Evolutionary conservation across 306 rosid species (phyloP), one percentile per base, ranked within the genome.

Genomic region (Astragalus glycyphyllos): DNA sequence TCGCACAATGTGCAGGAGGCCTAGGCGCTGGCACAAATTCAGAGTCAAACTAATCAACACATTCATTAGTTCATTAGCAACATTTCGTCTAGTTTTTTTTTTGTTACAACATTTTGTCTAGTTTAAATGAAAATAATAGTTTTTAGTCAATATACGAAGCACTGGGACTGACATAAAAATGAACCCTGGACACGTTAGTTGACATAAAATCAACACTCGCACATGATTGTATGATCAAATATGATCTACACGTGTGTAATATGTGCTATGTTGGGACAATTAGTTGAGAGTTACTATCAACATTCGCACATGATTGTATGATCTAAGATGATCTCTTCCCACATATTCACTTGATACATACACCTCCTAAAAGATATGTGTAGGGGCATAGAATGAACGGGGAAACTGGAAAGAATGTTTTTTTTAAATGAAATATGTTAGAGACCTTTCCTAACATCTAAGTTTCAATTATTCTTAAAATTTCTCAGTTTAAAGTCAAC

Each of bases 71-170:
- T 26, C 31, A 26, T 26, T 26, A 26, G 31, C 29, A 46, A 58
- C 29, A 59, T 11, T 38, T 17, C 53, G 63, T 61, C 47, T 40
- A 79, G 12, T 47, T n/a, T n/a, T n/a, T n/a, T n/a, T n/a, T n/a
- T n/a, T n/a, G n/a, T n/a, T n/a, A n/a, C 26, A 46, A 58, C 29
- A 59, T 11, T 37, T 17, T 60, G 62, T 60, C 46, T 41, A 79
- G 11, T 46, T 55, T 8, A 44, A 56, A 44, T 12, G 31, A n/a
- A 50, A 54, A 9, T 8, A 8, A 14, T 8, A 69, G 0, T 6
- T 55, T 47, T 42, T 54, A 68, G 29, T 17, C 10, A 12, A 51
- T 17, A 16, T 17, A 16, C 20, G 32, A 16, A 46, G 51, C 51
- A 47, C 8, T 5, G 6, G 5, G 13, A 20, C 13, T 17, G 7